phyloP scores from a whole-genome alignment of 2,329 filamentous ascomycete genomes.

The Pyrenophora graminea region DNA sequence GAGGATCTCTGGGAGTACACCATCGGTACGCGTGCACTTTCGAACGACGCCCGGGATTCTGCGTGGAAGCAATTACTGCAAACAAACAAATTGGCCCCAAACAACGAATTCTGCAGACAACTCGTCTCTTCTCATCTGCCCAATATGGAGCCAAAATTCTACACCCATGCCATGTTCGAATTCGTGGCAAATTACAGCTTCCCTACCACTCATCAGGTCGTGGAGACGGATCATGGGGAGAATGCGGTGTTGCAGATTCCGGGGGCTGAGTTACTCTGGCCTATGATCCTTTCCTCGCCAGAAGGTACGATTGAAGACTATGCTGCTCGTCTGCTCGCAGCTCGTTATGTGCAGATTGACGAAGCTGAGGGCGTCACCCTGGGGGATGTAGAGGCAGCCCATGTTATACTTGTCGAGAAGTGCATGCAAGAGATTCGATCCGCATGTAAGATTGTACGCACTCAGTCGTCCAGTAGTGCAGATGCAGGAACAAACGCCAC shows the following conservation, averaged over 20 bases:
- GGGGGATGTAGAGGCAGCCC: conserved; percentile 60
- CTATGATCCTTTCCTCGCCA: conserved; percentile 72
- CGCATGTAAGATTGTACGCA: conserved; percentile 23
- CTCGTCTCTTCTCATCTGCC: conserved; percentile 59
- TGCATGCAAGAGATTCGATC: conserved; percentile 67
- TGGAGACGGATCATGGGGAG: conserved; percentile 24
- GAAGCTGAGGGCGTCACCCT: conserved; percentile 47
- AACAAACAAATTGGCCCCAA: conserved; percentile 21
- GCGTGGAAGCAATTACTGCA: conserved; percentile 63
- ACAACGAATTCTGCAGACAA: conserved; percentile 37
- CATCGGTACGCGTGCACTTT: conserved; percentile 66
- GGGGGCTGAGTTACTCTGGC: conserved; percentile 76
- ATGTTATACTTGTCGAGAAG: conserved; percentile 72
- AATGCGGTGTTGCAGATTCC: conserved; percentile 54
- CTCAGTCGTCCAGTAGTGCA: neutral
- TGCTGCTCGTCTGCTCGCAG: conserved; percentile 72
- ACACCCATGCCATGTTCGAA: conserved; percentile 65
- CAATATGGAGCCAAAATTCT: conserved; percentile 59
- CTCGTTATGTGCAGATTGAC: conserved; percentile 66
- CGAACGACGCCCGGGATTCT: conserved; percentile 63
- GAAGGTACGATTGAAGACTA: conserved; percentile 66
- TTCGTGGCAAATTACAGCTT: conserved; percentile 59
- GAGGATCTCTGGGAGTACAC: conserved; percentile 72
- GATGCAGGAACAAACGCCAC: conserved; percentile 13
- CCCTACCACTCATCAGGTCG: conserved; percentile 19